Base-by-base conservation (phyloP, 441 rosid species). In the Pelargonium fulgidum region DNA sequence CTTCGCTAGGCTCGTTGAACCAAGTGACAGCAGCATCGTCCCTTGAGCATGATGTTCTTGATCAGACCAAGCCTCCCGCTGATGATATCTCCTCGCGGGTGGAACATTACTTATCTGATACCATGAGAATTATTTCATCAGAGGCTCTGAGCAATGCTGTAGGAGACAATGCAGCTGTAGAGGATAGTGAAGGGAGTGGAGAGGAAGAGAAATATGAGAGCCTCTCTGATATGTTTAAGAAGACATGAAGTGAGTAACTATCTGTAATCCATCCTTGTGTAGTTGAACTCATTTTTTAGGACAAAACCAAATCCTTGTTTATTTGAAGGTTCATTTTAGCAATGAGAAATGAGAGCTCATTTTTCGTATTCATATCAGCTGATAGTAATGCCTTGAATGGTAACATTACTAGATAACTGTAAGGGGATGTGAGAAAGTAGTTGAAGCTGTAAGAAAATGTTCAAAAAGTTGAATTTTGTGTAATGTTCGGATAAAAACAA, bases 1-100 rank as follows among this genome's bases (percentile, higher is more conserved):
- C 98, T 11, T 93, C 97, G 2, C 66, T 83, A 58, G 81, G 75
- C 71, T 87, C 90, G 3, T 72, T 85, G 62, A 86, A 88, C 80
- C 91, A 85, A 65, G 74, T 86, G 1, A 83, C 92, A 0, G 83
- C 81, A 1, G 20, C 17, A 52, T n/a, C 86, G 9, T 29, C 36
- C 36, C 81, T 72, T 9, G 87, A 84, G 45, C 87, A 81, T 59
- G n/a, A 36, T 89, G 29, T 73, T 83, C 65, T 81, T 77, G 82
- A 77, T 2, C 85, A 78, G 12, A 77, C 86, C 0, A 73, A 2
- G 65, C 75, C 67, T 4, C 72, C 59, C 22, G 79, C 72, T 56
- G 78, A 67, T 5, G 85, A 82, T 20, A 77, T 83, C 65, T 83
- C 89, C 0, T 74, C 78, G 0, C 65, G 91, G 68, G 88, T 91